A percentile compares a stretch with the other conserved stretches of the same genome.
These are phyloP conservation scores for Capsicum pubescens DNA, from an alignment of 257 asterid species.

Conservation along the genomic window DNA sequence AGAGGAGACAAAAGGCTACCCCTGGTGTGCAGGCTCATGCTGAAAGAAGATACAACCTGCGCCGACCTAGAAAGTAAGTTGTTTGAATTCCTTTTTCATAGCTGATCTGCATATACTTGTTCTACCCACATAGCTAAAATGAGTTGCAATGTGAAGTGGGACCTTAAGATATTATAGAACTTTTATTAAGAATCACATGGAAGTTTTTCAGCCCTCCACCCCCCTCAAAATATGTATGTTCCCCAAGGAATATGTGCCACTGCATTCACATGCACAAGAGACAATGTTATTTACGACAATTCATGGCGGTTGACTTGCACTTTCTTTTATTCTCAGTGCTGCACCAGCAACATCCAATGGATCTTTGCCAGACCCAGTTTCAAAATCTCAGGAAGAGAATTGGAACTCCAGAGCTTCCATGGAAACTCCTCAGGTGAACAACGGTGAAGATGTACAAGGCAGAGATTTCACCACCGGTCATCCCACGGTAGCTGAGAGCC, in stretches of 20 bases:
- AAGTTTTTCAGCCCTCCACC: neutral
- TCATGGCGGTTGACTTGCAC: slow-evolving; percentile 7
- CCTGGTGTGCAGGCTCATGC: slow-evolving; percentile 52
- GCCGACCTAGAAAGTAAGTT: slow-evolving; percentile 67
- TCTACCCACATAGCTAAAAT: neutral
- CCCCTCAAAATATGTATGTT: slow-evolving; percentile 3
- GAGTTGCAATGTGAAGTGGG: neutral
- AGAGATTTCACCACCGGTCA: slow-evolving; percentile 54
- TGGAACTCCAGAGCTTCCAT: slow-evolving; percentile 43
- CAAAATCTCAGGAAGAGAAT: slow-evolving; percentile 44
- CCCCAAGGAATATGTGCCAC: neutral
- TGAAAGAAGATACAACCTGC: slow-evolving; percentile 88
- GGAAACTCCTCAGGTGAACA: slow-evolving; percentile 37
- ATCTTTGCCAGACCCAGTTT: slow-evolving; percentile 45
- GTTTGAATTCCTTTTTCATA: slow-evolving; percentile 22
- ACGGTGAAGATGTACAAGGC: slow-evolving; percentile 43
- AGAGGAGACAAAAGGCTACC: slow-evolving; percentile 67
- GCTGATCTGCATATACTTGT: neutral
- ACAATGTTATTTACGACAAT: neutral
- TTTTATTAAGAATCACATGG: slow-evolving; percentile 12
- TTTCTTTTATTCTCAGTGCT: slow-evolving; percentile 52
- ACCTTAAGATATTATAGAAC: neutral
- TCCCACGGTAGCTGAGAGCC: slow-evolving; percentile 73
- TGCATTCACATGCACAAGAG: slow-evolving; percentile 5
- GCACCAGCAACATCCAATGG: slow-evolving; percentile 61